Percentiles rank a stretch among this genome's conserved stretches.
These are phyloP conservation scores for Zygosaccharomyces pseudobailii DNA, from an alignment of 1,139 yeast species.

Conservation along the genomic window DNA sequence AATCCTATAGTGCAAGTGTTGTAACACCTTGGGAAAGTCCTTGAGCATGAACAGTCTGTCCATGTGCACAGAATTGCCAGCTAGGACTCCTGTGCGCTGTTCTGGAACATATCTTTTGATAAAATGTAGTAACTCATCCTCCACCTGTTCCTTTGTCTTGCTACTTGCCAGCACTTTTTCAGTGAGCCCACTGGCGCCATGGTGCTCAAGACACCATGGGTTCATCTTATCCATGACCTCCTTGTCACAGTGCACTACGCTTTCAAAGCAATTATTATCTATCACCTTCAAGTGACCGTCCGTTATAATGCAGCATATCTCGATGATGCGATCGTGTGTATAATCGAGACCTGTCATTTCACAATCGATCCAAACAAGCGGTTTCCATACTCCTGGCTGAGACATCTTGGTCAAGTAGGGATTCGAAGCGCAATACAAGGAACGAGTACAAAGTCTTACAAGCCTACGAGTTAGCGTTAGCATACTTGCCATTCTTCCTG, in stretches of 20 bases:
- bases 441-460: background rate
- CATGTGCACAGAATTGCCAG: slow-evolving; percentile 91
- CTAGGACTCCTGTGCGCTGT: slow-evolving; percentile 60
- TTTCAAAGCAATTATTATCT: slow-evolving; percentile 56
- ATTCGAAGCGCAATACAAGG: background rate
- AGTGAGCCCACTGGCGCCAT: slow-evolving; percentile 74
- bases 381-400: slow-evolving; percentile 20
- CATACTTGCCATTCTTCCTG: background rate
- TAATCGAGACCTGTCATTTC: slow-evolving; percentile 93
- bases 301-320: slow-evolving; percentile 85
- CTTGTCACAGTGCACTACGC: slow-evolving; percentile 69
- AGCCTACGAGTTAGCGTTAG: background rate
- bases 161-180: slow-evolving; percentile 56
- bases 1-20: slow-evolving; percentile 74
- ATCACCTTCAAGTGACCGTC: slow-evolving; percentile 70
- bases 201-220: slow-evolving; percentile 82
- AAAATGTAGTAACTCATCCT: slow-evolving; percentile 58
- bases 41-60: slow-evolving; percentile 80
- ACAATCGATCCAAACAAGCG: slow-evolving; percentile 82
- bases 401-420: slow-evolving; percentile 2
- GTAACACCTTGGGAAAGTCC: slow-evolving; percentile 74
- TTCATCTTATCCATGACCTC: slow-evolving; percentile 67
- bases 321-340: slow-evolving; percentile 70
- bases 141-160: slow-evolving; percentile 56
- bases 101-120: slow-evolving; percentile 52